Base-by-base conservation (phyloP, 352 stramenopile species). In the Globisporangium recalcitrans region DNA sequence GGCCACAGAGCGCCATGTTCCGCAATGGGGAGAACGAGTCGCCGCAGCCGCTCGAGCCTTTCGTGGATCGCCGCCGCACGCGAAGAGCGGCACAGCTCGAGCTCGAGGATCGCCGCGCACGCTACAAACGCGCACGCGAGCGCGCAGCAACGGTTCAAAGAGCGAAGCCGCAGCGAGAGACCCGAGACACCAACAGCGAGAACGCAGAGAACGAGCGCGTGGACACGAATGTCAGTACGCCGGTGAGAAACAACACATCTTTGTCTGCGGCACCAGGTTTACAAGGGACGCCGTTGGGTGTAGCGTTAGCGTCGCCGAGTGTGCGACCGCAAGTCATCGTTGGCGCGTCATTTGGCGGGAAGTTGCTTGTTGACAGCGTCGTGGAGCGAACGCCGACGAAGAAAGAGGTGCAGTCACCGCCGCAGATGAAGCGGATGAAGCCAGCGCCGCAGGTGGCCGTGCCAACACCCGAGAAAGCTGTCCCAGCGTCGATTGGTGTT, bases 381-480 rank as follows among this genome's bases (percentile, higher is more conserved):
- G 76, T 86, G 29, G 76, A 88, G 54, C 71, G 71, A 11, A 88
- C 78, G 26, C 80, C 73, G 0, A 73, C 78, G 40, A 86, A 82
- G 40, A 73, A 62, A 14, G 74, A 70, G 24, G 22, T 68, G 27
- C 58, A 55, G 36, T 70, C 69, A 32, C 56, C 69, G 42, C 69
- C 65, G 29, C 59, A 62, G 27, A 31, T 67, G 11, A 55, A 56
- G 16, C 57, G 66, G 2, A 53, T 46, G 11, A 67, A 64, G 36
- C 32, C 42, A 3, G 56, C 64, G 13, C 67, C 73, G 3, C 64
- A 69, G 19, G 67, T 65, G 7, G n/a, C 44, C 13, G 58, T 75
- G 13, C 62, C 72, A 2, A 77, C 61, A 9, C 72, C 74, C 1
- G 63, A 73, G 55, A 85, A 77, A 42, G 51, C 36, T 8, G 51